phyloP scores from a whole-genome alignment of 192 early-diverging fungal species.

The Coemansia interrupta region DNA sequence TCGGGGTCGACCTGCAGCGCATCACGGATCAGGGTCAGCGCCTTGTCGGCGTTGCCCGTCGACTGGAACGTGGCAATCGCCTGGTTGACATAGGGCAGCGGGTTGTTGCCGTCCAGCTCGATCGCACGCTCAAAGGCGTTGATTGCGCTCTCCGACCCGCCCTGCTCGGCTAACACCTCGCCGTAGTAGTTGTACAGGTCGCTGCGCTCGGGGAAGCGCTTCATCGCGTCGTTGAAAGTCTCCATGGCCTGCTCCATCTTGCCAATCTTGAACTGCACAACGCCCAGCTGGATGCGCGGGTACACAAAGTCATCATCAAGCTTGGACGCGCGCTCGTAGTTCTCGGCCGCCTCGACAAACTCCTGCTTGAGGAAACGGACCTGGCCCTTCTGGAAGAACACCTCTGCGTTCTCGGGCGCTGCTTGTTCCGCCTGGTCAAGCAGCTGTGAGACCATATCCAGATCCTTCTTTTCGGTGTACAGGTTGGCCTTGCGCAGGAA shows the following conservation, averaged over 20 bases:
- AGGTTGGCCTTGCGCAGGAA: slow-evolving; percentile 88
- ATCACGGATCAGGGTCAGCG: slow-evolving; percentile 70
- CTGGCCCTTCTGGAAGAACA: slow-evolving; percentile 79
- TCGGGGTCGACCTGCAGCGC: slow-evolving; percentile 90
- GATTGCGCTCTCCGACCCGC: slow-evolving; percentile 75
- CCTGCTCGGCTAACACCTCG: slow-evolving; percentile 87
- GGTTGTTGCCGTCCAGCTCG: slow-evolving; percentile 71
- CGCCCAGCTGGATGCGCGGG: slow-evolving; percentile 90
- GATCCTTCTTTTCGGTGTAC: slow-evolving; percentile 77
- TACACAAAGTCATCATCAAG: slow-evolving; percentile 82
- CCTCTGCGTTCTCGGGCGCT: slow-evolving; percentile 73
- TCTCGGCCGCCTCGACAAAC: slow-evolving; percentile 72
- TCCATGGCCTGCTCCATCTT: slow-evolving; percentile 67
- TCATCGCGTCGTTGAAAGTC: slow-evolving; percentile 77
- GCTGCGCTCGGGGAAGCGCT: slow-evolving; percentile 71
- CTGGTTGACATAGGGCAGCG: slow-evolving; percentile 99
- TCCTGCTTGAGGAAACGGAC: slow-evolving; percentile 76
- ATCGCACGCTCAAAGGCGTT: slow-evolving; percentile 87
- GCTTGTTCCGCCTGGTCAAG: slow-evolving; percentile 54
- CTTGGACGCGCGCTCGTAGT: slow-evolving; percentile 76
- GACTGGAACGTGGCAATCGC: slow-evolving; percentile 77
- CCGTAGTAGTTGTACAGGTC: slow-evolving; percentile 98
- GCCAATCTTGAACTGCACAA: slow-evolving; percentile 88
- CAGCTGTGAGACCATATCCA: slow-evolving; percentile 35
- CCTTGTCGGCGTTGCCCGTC: slow-evolving; percentile 66